Evolutionary conservation across 2,329 filamentous ascomycete genomes (phyloP).

Genomic region (Penicillium sclerotiorum): DNA sequence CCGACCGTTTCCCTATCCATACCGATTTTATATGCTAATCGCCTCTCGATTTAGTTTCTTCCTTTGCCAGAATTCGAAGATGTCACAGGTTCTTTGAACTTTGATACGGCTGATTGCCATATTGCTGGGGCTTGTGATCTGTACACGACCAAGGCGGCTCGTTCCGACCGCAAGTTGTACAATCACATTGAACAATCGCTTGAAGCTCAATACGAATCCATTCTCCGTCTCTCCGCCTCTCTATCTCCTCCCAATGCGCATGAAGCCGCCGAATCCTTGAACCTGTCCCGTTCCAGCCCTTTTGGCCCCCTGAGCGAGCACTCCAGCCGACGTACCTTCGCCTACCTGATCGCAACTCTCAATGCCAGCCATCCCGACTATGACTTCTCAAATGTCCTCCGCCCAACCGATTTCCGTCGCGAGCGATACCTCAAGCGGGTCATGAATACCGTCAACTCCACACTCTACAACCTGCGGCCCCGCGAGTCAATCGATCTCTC

Average conservation of each 20-base stretch:
- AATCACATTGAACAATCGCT: constrained; percentile 91
- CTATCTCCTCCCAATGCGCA: constrained; percentile 80
- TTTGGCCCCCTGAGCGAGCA: constrained; percentile 90
- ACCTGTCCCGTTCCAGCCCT: constrained; percentile 83
- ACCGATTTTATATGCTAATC: constrained; percentile 5
- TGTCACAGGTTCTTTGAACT: constrained; percentile 90
- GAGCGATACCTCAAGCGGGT: constrained; percentile 78
- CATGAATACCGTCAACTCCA: constrained; percentile 85
- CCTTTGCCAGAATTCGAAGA: constrained; percentile 88
- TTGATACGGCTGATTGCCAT: constrained; percentile 89
- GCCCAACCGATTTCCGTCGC: constrained; percentile 85
- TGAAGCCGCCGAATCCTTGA: constrained; percentile 66
- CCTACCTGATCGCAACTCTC: constrained; percentile 92
- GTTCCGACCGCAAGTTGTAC: constrained; percentile 95
- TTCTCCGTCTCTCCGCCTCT: constrained; percentile 82
- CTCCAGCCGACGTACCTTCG: constrained; percentile 86
- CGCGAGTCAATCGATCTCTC: constrained; percentile 48
- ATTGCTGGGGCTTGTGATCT: constrained; percentile 93
- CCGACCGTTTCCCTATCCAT: no score
- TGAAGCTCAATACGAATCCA: constrained; percentile 85
- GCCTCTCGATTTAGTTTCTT: constrained; percentile 68
- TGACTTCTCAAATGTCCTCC: constrained; percentile 90
- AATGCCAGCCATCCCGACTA: constrained; percentile 97
- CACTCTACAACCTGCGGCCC: constrained; percentile 82
- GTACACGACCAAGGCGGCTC: constrained; percentile 95